Conservation (phyloP, 495 filamentous ascomycete species). For the Penicillium turbatum region DNA sequence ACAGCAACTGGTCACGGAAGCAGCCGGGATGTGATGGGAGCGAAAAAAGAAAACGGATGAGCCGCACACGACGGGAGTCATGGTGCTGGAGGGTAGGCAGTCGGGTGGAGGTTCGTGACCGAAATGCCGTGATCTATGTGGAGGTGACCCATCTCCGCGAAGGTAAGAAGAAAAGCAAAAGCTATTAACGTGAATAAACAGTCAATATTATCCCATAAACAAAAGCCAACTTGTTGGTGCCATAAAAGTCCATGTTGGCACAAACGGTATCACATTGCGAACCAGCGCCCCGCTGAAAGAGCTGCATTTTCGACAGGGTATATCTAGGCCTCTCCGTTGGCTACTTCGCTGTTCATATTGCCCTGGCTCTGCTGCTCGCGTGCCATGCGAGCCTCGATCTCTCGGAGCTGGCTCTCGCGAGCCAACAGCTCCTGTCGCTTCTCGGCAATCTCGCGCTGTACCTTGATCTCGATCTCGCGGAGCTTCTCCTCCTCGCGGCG, state of each 20-base stretch:
- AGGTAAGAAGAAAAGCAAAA: constrained; percentile 30
- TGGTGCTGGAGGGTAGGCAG: background rate
- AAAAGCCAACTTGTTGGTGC: constrained; percentile 39
- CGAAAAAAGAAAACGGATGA: constrained; percentile 23
- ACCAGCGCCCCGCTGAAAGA: constrained; percentile 32
- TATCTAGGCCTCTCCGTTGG: constrained; percentile 47
- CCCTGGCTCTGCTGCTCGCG: constrained; percentile 58
- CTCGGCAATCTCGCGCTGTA: constrained; percentile 98
- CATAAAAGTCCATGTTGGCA: constrained; percentile 41
- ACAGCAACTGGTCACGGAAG: constrained; percentile 11
- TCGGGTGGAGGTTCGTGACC: constrained; percentile 14
- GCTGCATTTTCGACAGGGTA: constrained; percentile 31
- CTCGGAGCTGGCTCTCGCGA: constrained; percentile 94
- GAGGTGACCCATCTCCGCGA: constrained; percentile 23
- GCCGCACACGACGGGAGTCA: constrained; percentile 21
- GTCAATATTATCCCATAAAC: constrained; percentile 47
- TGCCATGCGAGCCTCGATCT: constrained; percentile 82
- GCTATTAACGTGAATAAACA: constrained; percentile 49
- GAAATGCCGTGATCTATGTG: constrained; percentile 24
- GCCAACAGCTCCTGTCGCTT: constrained; percentile 98
- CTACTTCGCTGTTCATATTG: constrained; percentile 32
- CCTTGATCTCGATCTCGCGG: constrained; percentile 97
- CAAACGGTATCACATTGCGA: constrained; percentile 38
- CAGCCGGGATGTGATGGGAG: constrained; percentile 13
- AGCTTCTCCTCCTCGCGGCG: constrained; percentile 99